phyloP scores from a whole-genome alignment of 371 early-diverging fungal genomes.

The Phascolomyces articulosus region DNA sequence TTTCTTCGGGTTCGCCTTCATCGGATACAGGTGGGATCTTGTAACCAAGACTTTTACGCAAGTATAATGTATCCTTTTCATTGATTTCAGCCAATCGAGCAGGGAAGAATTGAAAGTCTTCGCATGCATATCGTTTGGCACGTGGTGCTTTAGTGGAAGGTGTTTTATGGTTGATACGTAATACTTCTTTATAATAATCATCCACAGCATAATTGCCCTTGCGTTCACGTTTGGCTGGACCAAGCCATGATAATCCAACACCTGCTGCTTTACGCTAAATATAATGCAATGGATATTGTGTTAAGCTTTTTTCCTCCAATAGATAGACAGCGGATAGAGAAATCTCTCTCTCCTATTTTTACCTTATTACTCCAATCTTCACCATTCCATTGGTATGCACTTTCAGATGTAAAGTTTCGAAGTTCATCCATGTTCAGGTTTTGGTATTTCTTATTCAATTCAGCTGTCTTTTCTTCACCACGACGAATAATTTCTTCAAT shows the following conservation, averaged over 20 bases:
- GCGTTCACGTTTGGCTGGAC: slow-evolving; percentile 88
- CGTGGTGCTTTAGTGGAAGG: slow-evolving; percentile 56
- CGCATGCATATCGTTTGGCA: slow-evolving; percentile 59
- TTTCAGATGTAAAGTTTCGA: slow-evolving; percentile 78
- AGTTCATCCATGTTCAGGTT: slow-evolving; percentile 89
- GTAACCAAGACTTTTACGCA: slow-evolving; percentile 69
- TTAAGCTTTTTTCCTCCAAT: no score
- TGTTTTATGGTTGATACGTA: slow-evolving; percentile 57
- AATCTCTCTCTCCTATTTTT: background rate
- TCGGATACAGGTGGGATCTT: slow-evolving; percentile 48
- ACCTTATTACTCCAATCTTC: slow-evolving; percentile 82
- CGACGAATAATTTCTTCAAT: slow-evolving; percentile 88
- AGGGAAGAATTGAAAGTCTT: slow-evolving; percentile 95
- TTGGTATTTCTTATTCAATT: slow-evolving; percentile 84
- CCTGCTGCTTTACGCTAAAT: slow-evolving; percentile 47
- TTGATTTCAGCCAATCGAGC: slow-evolving; percentile 76
- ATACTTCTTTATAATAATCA: slow-evolving; percentile 83
- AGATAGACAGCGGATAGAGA: no score
- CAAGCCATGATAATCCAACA: slow-evolving; percentile 68
- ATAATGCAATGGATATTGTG: no score
- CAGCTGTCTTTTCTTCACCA: slow-evolving; percentile 91
- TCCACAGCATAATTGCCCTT: slow-evolving; percentile 87
- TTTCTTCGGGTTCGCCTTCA: slow-evolving; percentile 38
- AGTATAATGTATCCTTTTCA: slow-evolving; percentile 75
- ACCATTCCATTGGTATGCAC: slow-evolving; percentile 96